Percentiles rank a stretch among this genome's conserved stretches.
These are phyloP conservation scores for Solanum tacnaense DNA, from an alignment of 257 asterid genomes.

Conservation along the genomic window DNA sequence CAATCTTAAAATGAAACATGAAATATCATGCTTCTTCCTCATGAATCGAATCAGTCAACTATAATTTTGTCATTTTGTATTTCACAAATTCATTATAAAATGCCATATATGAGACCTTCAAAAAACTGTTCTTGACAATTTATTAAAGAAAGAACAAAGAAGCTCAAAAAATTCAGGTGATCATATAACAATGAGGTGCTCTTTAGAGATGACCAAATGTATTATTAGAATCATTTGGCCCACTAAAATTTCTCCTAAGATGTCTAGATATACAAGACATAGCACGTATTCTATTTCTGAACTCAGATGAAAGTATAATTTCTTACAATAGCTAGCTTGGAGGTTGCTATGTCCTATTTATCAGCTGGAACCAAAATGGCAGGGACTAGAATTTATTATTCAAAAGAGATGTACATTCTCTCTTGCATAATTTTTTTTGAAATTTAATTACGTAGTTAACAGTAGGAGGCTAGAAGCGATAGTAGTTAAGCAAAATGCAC, in stretches of 20 bases:
- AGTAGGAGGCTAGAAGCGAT: background rate
- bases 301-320: background rate
- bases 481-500: too few species aligned
- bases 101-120: background rate
- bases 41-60: background rate
- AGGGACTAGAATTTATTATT: background rate
- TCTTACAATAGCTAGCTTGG: background rate
- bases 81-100: background rate
- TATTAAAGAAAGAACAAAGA: background rate
- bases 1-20: too few species aligned
- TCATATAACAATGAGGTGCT: background rate
- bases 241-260: too few species aligned
- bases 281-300: background rate
- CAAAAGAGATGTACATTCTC: background rate
- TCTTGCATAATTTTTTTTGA: background rate
- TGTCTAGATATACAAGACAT: too few species aligned
- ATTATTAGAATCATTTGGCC: background rate
- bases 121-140: background rate
- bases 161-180: background rate
- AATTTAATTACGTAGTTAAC: background rate
- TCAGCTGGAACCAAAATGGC: background rate
- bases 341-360: background rate
- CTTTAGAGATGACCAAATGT: background rate
- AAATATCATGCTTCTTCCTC: too few species aligned
- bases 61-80: background rate